phyloP scores from a whole-genome alignment of 1,284 basidiomycete genomes.

The Laetiporus sulphureus region DNA sequence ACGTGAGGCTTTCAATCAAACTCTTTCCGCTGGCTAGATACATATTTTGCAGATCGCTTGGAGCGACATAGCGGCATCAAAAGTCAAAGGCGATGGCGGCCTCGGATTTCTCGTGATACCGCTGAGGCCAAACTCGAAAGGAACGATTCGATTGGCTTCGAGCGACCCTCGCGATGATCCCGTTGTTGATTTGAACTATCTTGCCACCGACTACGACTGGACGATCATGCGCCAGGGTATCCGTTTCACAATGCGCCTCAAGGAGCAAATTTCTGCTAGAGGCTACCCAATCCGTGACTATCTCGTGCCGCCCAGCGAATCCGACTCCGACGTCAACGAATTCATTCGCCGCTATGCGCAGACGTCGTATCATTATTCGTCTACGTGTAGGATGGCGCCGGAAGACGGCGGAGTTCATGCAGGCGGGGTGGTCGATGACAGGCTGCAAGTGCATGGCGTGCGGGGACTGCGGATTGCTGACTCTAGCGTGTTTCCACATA shows the following conservation, averaged over 20 bases:
- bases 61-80: not conserved
- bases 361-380: slow-evolving; percentile 31
- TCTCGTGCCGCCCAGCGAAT: slow-evolving; percentile 20
- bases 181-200: no score
- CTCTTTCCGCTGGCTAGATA: no score
- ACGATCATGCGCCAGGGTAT: no score
- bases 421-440: slow-evolving; percentile 30
- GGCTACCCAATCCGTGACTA: slow-evolving; percentile 25
- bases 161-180: slow-evolving; percentile 22
- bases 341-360: slow-evolving; percentile 19
- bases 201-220: no score
- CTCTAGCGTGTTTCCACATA: slow-evolving; percentile 32
- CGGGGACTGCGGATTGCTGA: slow-evolving; percentile 33
- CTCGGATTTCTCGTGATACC: slow-evolving; percentile 24
- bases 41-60: no score
- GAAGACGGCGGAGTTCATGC: slow-evolving; percentile 14
- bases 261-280: slow-evolving; percentile 20
- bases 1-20: no score
- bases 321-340: slow-evolving; percentile 19
- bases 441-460: slow-evolving; percentile 44
- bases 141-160: slow-evolving; percentile 26
- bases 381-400: slow-evolving; percentile 34
- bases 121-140: slow-evolving; percentile 27
- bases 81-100: slow-evolving; percentile 5
- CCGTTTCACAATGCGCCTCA: no score